Conservation (phyloP, 140 eudicot species). For the Oenanthe javanica region DNA sequence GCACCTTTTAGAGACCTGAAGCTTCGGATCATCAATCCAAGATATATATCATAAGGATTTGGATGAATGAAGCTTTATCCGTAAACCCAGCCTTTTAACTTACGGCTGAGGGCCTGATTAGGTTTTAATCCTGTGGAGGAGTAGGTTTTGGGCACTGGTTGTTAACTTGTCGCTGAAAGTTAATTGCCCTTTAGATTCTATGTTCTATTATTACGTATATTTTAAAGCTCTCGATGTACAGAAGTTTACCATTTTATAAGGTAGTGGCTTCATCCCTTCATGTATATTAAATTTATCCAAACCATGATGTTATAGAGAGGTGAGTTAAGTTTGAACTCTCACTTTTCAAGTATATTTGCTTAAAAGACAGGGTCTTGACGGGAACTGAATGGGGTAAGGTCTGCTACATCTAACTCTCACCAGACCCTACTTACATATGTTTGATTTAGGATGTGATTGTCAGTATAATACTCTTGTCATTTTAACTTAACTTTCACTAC, state of each 20-base stretch:
- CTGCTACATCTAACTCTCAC: neutral
- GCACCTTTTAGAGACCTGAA: too few relatives aligned
- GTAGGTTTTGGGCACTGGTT: neutral
- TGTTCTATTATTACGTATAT: neutral
- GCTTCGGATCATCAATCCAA: too few relatives aligned
- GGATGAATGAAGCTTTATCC: too few relatives aligned
- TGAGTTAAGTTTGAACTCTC: neutral
- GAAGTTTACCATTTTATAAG: neutral
- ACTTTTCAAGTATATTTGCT: neutral
- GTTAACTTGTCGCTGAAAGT: neutral
- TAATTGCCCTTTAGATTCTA: neutral
- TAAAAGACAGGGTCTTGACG: neutral
- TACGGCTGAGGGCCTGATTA: neutral
- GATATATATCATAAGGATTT: too few relatives aligned
- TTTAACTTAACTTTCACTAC: neutral
- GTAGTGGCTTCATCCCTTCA: neutral
- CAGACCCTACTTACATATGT: neutral
- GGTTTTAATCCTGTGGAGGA: neutral
- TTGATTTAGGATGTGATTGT: neutral
- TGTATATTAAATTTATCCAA: neutral
- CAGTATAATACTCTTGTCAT: neutral
- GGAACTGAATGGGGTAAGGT: neutral
- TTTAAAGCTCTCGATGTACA: neutral
- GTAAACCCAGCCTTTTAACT: too few relatives aligned
- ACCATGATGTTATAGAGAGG: neutral